These are phyloP conservation scores for Dendrobium chrysotoxum DNA, from an alignment of 106 monocot species.

Conservation along the genomic window DNA sequence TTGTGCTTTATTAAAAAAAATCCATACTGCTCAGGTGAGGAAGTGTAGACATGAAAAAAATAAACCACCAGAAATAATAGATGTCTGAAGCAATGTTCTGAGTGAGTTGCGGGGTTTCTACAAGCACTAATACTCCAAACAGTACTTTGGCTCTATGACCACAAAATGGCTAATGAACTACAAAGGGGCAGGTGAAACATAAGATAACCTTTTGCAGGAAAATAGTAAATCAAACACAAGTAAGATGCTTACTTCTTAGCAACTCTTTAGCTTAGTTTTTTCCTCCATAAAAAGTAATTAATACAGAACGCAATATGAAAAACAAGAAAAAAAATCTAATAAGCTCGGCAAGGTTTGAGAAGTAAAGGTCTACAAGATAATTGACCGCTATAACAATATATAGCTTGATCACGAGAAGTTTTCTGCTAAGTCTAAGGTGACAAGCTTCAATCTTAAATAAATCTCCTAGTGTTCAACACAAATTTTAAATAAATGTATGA, in stretches of 20 bases:
- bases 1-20: no score
- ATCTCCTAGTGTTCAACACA: no score
- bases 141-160: neutral
- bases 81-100: no score
- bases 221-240: neutral
- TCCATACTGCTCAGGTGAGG: no score
- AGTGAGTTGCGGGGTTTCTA: neutral
- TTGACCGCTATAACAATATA: neutral
- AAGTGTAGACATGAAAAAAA: no score
- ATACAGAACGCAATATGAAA: neutral
- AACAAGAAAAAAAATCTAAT: neutral
- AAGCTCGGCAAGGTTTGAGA: neutral
- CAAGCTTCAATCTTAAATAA: no score
- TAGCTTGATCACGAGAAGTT: neutral
- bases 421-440: no score
- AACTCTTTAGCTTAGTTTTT: neutral
- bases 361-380: neutral
- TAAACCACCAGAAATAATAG: no score
- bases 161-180: neutral
- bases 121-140: neutral
- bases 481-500: no score
- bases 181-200: neutral
- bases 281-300: neutral
- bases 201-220: no score
- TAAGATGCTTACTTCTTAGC: neutral